These are phyloP conservation scores for Pseudomonodictys pantanalensis DNA, from an alignment of 495 filamentous ascomycete genomes.

Conservation along the genomic window DNA sequence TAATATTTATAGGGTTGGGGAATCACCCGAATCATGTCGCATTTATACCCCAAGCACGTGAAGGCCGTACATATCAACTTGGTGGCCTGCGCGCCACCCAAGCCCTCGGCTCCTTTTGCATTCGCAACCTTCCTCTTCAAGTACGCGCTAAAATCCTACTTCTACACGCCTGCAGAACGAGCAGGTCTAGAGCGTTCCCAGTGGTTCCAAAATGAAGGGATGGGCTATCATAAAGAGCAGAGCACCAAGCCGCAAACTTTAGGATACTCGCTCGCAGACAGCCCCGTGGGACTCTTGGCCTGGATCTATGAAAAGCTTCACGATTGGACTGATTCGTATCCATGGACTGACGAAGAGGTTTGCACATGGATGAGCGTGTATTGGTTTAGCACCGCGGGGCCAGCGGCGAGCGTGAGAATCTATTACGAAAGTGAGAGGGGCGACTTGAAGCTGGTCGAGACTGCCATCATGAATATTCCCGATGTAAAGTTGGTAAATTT, in stretches of 20 bases:
- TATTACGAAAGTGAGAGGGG: slow-evolving; percentile 48
- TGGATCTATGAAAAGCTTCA: slow-evolving; percentile 58
- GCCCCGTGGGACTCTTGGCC: slow-evolving; percentile 50
- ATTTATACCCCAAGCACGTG: slow-evolving; percentile 54
- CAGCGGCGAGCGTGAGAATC: slow-evolving; percentile 47
- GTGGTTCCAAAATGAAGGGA: slow-evolving; percentile 41
- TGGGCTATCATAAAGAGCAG: slow-evolving; percentile 48
- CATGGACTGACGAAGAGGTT: slow-evolving; percentile 56
- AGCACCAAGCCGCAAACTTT: slow-evolving; percentile 50
- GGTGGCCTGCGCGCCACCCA: slow-evolving; percentile 33
- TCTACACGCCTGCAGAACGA: slow-evolving; percentile 28
- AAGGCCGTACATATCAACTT: slow-evolving; percentile 63
- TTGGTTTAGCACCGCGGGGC: slow-evolving; percentile 49
- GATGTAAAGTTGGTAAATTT: neutral
- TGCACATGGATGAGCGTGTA: slow-evolving; percentile 55
- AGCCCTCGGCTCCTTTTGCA: too few species aligned
- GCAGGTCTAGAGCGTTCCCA: slow-evolving; percentile 38
- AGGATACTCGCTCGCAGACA: slow-evolving; percentile 51
- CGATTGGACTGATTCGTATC: slow-evolving; percentile 49
- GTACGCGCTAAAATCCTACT: neutral
- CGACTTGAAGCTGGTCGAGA: neutral
- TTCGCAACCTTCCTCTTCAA: neutral
- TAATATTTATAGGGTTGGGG: too few species aligned
- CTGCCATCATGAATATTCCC: slow-evolving; percentile 2
- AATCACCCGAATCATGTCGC: slow-evolving; percentile 56